phyloP scores from a whole-genome alignment of 352 stramenopile genomes.

The Phytophthora uliginosa region DNA sequence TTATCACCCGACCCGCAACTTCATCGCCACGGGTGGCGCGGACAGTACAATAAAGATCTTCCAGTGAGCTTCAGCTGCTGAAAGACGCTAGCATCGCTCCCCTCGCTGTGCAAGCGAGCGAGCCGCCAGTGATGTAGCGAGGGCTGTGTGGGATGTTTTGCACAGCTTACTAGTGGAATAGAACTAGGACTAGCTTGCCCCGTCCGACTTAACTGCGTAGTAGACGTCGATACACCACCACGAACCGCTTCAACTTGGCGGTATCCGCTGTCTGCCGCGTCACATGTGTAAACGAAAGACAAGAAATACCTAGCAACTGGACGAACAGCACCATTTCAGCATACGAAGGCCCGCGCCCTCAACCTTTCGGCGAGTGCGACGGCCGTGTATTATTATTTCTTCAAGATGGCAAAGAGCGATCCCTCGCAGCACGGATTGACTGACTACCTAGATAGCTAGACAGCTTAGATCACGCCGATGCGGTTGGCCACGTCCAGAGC shows the following conservation, averaged over 20 bases:
- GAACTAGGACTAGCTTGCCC: constrained; percentile 33
- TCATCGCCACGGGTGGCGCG: constrained; percentile 80
- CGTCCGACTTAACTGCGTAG: constrained; percentile 21
- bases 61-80: constrained; percentile 59
- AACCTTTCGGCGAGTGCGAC: constrained; percentile 36
- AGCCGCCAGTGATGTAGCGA: constrained; percentile 33
- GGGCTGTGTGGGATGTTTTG: constrained; percentile 9
- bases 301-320: not conserved
- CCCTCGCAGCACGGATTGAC: constrained; percentile 23
- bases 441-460: constrained; percentile 25
- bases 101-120: constrained; percentile 15
- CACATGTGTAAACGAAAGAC: not conserved
- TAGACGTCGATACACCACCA: constrained; percentile 31
- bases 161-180: constrained; percentile 40
- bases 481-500: constrained; percentile 99
- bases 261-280: not conserved
- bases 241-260: not conserved
- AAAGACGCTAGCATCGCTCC: constrained; percentile 21
- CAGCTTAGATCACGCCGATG: constrained; percentile 99
- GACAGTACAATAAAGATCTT: constrained; percentile 92
- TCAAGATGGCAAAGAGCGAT: constrained; percentile 75
- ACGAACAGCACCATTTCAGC: not conserved
- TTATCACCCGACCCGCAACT: constrained; percentile 86
- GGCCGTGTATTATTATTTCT: constrained; percentile 46
- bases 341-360: constrained; percentile 40